phyloP scores from a whole-genome alignment of 2,329 filamentous ascomycete genomes.

The Colletotrichum sp. region DNA sequence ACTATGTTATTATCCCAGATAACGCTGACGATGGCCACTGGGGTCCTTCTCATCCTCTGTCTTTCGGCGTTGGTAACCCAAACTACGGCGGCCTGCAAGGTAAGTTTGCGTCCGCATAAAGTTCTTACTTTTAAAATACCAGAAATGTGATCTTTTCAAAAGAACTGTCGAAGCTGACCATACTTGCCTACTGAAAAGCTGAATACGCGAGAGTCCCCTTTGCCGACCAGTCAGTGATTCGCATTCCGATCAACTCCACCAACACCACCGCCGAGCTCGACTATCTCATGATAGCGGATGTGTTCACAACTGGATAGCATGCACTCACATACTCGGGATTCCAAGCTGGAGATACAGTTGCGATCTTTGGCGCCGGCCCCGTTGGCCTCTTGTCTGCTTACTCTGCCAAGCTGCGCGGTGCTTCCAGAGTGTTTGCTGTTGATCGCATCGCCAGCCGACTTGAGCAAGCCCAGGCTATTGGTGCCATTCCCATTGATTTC shows the following conservation, averaged over 20 bases:
- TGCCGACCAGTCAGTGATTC: constrained; percentile 69
- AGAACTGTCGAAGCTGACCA: neutral
- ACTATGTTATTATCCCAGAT: constrained; percentile 41
- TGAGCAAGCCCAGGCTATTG: constrained; percentile 21
- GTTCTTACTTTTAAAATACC: neutral
- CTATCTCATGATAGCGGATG: constrained; percentile 53
- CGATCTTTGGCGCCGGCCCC: constrained; percentile 67
- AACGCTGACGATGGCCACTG: constrained; percentile 21
- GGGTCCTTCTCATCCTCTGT: neutral
- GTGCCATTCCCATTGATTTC: constrained; percentile 25
- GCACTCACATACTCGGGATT: constrained; percentile 62
- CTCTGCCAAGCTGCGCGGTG: constrained; percentile 27
- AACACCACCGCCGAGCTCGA: constrained; percentile 65
- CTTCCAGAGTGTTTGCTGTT: constrained; percentile 22
- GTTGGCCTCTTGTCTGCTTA: constrained; percentile 60
- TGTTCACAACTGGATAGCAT: constrained; percentile 59
- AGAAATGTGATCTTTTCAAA: neutral
- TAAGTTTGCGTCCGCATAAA: neutral
- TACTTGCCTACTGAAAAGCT: neutral
- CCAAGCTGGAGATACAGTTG: constrained; percentile 62
- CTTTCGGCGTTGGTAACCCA: neutral
- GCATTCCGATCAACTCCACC: constrained; percentile 45
- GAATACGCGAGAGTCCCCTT: constrained; percentile 68
- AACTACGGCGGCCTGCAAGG: neutral
- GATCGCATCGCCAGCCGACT: constrained; percentile 25